A percentile compares a stretch with the other conserved stretches of the same genome.
phyloP scores from a whole-genome alignment of 1,284 basidiomycete genomes.

The Cutaneotrichosporon spelunceum region DNA sequence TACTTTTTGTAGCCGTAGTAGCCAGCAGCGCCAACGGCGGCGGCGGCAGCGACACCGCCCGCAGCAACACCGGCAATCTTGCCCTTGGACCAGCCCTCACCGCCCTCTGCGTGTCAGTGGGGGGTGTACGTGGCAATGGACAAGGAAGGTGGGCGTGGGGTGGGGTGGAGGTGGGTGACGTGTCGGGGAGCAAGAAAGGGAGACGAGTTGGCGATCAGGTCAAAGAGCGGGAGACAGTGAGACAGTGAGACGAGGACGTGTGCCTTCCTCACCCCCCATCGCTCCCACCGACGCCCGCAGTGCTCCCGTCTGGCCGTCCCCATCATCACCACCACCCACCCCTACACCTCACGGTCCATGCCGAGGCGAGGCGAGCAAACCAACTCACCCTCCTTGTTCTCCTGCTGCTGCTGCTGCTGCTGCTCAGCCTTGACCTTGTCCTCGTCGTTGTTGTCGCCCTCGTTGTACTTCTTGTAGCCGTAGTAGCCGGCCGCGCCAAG shows the following conservation, averaged over 20 bases:
- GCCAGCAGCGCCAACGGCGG: constrained; percentile 7
- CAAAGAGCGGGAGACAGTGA: too few species aligned
- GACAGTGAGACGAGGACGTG: too few species aligned
- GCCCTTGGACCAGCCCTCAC: constrained; percentile 18
- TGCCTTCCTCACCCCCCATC: too few species aligned
- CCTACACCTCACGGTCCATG: background rate
- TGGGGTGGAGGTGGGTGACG: background rate
- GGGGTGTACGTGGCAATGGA: background rate
- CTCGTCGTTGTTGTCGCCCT: constrained; percentile 8
- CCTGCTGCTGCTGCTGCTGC: background rate
- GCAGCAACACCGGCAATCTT: constrained; percentile 14
- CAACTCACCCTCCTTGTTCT: background rate
- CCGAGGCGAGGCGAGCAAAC: too few species aligned
- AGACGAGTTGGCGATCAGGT: too few species aligned
- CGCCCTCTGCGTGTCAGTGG: background rate
- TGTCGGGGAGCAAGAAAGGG: too few species aligned
- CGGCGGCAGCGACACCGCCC: constrained; percentile 10
- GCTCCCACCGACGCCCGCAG: too few species aligned
- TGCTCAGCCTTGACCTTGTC: background rate
- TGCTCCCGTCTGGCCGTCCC: too few species aligned
- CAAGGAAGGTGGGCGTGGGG: too few species aligned
- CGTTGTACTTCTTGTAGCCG: constrained; percentile 17
- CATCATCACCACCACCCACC: too few species aligned
- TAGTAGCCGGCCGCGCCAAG: constrained; percentile 8
- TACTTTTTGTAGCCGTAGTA: constrained; percentile 14